phyloP scores from a whole-genome alignment of 2,329 filamentous ascomycete species.

The Penicillium palitans region DNA sequence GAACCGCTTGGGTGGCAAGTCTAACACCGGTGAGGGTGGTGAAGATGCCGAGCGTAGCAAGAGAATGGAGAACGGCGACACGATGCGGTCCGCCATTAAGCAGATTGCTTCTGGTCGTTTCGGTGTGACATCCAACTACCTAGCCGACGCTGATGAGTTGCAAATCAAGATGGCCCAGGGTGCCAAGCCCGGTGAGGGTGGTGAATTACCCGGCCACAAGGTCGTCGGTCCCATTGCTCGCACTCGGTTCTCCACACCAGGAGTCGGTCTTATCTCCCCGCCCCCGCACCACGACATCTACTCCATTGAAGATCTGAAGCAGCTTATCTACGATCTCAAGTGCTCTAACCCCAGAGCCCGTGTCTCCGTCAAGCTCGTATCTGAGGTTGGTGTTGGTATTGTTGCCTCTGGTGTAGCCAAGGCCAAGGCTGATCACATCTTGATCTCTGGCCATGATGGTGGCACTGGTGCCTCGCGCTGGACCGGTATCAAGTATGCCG shows the following conservation, averaged over 20 bases:
- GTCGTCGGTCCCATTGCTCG: slow-evolving; percentile 91
- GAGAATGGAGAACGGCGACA: slow-evolving; percentile 85
- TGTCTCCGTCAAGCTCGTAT: slow-evolving; percentile 95
- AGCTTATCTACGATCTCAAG: slow-evolving; percentile 96
- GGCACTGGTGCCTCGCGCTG: slow-evolving; percentile 94
- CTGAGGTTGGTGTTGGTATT: slow-evolving; percentile 95
- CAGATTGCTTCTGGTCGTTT: slow-evolving; percentile 95
- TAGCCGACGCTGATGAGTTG: slow-evolving; percentile 91
- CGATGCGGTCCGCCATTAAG: slow-evolving; percentile 96
- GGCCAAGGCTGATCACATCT: slow-evolving; percentile 93
- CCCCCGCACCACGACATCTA: slow-evolving; percentile 98
- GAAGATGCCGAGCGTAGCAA: slow-evolving; percentile 90
- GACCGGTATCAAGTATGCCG: slow-evolving; percentile 98
- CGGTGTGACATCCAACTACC: slow-evolving; percentile 91
- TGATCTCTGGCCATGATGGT: slow-evolving; percentile 96
- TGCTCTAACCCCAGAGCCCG: slow-evolving; percentile 90
- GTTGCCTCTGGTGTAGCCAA: slow-evolving; percentile 97
- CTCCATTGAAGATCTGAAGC: slow-evolving; percentile 96
- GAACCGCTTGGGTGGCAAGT: slow-evolving; percentile 95
- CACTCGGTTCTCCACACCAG: slow-evolving; percentile 92
- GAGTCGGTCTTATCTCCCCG: slow-evolving; percentile 92
- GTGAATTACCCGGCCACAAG: slow-evolving; percentile 95
- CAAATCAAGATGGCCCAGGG: slow-evolving; percentile 99
- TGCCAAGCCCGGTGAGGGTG: slow-evolving; percentile 95
- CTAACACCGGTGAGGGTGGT: slow-evolving; percentile 96